Evolutionary conservation across 345 rosid species (phyloP).

Genomic region (Brassica carinata): DNA sequence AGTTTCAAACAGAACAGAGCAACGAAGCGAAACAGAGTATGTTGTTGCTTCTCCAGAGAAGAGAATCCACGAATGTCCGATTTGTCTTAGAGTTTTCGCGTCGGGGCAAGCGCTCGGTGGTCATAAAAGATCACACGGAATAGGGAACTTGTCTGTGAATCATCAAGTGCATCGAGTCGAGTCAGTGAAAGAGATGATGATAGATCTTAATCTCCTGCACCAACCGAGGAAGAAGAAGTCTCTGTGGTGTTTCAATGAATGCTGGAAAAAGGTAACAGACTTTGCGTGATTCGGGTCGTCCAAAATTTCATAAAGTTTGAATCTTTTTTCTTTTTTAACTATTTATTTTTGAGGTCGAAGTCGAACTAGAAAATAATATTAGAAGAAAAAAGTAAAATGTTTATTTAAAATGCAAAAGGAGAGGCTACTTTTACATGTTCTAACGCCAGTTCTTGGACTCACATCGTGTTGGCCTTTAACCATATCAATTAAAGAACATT

Average conservation of each 20-base stretch:
- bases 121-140: conserved; percentile 86
- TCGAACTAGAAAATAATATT: too few relatives aligned
- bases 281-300: conserved; percentile 49
- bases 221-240: conserved; percentile 75
- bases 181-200: conserved; percentile 44
- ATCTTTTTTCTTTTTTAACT: conserved; percentile 37
- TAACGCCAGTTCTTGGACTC: conserved; percentile 49
- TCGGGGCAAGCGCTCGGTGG: conserved; percentile 99
- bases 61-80: conserved; percentile 81
- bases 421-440: conserved; percentile 48
- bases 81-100: conserved; percentile 74
- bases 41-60: conserved; percentile 28
- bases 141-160: conserved; percentile 41
- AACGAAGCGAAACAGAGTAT: conserved; percentile 46
- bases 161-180: conserved; percentile 26
- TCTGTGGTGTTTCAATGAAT: conserved; percentile 69
- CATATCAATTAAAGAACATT: conserved; percentile 39
- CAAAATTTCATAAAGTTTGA: conserved; percentile 52
- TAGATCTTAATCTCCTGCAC: conserved; percentile 98
- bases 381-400: too few relatives aligned
- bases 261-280: conserved; percentile 49
- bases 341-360: too few relatives aligned
- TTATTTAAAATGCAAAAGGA: conserved; percentile 34
- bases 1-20: conserved; percentile 36
- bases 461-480: conserved; percentile 47